Base-by-base conservation (phyloP, 1,139 yeast genomes). In the Scheffersomyces stambukii region DNA sequence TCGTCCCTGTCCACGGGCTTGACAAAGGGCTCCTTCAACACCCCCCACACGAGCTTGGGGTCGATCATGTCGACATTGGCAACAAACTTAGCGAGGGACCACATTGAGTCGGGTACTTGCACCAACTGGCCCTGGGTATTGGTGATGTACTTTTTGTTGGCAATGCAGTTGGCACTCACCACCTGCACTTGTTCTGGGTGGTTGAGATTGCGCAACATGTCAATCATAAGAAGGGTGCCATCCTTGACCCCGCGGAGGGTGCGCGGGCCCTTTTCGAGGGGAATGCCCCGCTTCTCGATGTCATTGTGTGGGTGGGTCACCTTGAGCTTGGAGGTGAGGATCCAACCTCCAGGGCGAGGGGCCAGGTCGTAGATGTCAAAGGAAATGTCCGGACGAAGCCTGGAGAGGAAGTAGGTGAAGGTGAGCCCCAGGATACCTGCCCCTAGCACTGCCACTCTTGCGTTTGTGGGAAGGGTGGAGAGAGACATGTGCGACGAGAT, bases 381-480 rank as follows among this genome's bases (percentile, higher is more conserved):
- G 7, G 59, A 55, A 13, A 85, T 43, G 50, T 86, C 95, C 0
- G 91, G 91, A 28, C 96, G 65, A 9, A 84, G 51, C 36, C 70
- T 72, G 21, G 71, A 64, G 13, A 89, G 62, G 43, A 83, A 83
- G 53, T 83, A 88, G 0, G 93, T 81, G 43, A 75, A 78, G 2
- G 91, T 64, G 4, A 91, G 64, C 0, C 97, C 97, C 1, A 95
- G 81, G 3, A 89, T 71, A 1, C 98, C 98, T 0, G 84, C 83
- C 0, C 98, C 98, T 3, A 86, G 50, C 1, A 89, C 80, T 1
- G 78, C 86, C 3, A 81, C 76, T 17, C 45, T 54, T 4, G 75
- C 71, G 32, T 61, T 57, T 6, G 33, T 43, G 5, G 50, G 53
- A 16, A 42, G 25, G 15, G 27, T 13, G 11, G 27, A 14, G 11